Evolutionary conservation across 345 rosid genomes (phyloP).

Genomic region (Acer saccharum): DNA sequence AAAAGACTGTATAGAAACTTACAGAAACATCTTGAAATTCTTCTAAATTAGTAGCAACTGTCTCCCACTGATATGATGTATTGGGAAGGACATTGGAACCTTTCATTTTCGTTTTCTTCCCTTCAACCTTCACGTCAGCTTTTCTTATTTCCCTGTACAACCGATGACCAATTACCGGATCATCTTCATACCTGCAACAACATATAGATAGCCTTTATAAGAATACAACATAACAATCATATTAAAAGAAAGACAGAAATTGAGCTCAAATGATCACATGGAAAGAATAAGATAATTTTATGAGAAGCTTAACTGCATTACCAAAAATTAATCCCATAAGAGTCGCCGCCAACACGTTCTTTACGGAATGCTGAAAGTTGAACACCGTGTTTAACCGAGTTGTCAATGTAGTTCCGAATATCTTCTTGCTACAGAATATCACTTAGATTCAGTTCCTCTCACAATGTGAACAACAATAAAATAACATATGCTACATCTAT

Average conservation of each 20-base stretch:
- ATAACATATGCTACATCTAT: not conserved
- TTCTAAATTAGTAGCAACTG: conserved; percentile 94
- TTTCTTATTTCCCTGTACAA: conserved; percentile 92
- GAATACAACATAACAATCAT: not conserved
- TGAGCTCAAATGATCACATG: not conserved
- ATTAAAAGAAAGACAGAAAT: not conserved
- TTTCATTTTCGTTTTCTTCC: conserved; percentile 70
- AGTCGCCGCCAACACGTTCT: conserved; percentile 97
- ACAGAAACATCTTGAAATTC: conserved; percentile 91
- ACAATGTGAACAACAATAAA: conserved; percentile 2
- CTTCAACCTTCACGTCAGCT: conserved; percentile 75
- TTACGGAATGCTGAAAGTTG: conserved; percentile 83
- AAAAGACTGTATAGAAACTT: conserved; percentile 30
- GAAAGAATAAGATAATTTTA: conserved; percentile 9
- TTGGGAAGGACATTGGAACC: conserved; percentile 78
- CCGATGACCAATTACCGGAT: conserved; percentile 87
- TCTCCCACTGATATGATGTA: conserved; percentile 89
- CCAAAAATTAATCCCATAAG: conserved; percentile 93
- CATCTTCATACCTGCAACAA: conserved; percentile 91
- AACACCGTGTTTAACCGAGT: conserved; percentile 80
- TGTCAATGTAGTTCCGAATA: conserved; percentile 85
- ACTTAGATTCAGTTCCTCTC: conserved; percentile 21
- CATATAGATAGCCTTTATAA: conserved; percentile 23
- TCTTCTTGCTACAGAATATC: conserved; percentile 89
- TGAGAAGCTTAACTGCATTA: conserved; percentile 32